Base-by-base conservation (phyloP, 1,284 basidiomycete species). In the Mycena citricolor region DNA sequence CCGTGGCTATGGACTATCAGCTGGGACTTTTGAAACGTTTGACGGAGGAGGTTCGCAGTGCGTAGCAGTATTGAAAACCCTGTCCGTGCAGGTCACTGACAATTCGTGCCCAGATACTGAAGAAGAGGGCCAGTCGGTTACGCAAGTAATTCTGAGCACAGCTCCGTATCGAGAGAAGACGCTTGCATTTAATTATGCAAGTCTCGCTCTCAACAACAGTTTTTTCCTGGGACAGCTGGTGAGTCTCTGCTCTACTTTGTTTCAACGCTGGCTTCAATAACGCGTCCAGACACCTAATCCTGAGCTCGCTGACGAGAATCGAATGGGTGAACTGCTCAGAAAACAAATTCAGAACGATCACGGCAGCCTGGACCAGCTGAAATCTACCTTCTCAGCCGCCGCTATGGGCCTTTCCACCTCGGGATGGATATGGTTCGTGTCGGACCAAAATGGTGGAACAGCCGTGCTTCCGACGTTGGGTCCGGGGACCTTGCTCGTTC, bases 161-260 rank as follows among this genome's bases (percentile, higher is more conserved):
- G 80, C 92, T 2, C 62, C 68, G 23, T 73, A 83, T 41, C 77
- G 79, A 30, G 71, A 76, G 26, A 70, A 81, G 49, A 76, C 83
- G 4, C 69, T 94, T 35, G 82, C 83, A 26, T 98, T 94, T 70
- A 97, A 92, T 69, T 93, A 94, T 60, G 93, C 94, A 3, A 88
- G 87, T 51, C 79, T 92, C 40, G 91, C 95, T 10, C 72, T 97
- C 52, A 99, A 99, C 71, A 98, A 97, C 65, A 85, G 83, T 58
- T 99, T 93, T 76, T 99, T 98, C 76, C 77, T 99, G 21, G 79
- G 88, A 57, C 76, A 75, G 44, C 72, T 99, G 33, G 90, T 94
- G 64, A 49, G 90, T 78, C 36, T 26, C 14, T 33, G n/a, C n/a
- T n/a, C 40, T 24, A 29, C 24, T 44, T 38, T 25, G 19, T 26